phyloP scores from a whole-genome alignment of 768 basidiomycete genomes.

The Tricholoma matsutake region DNA sequence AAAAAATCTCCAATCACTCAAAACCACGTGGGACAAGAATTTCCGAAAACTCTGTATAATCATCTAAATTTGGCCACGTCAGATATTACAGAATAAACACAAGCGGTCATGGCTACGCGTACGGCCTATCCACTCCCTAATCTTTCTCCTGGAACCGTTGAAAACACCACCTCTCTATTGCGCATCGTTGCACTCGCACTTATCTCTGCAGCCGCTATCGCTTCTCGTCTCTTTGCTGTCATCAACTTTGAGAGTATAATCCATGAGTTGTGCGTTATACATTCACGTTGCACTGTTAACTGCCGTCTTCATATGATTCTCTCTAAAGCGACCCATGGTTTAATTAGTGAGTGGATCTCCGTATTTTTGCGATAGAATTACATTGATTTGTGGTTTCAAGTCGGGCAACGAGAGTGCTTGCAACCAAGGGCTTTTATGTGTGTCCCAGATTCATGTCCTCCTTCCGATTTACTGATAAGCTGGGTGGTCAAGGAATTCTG shows the following conservation, averaged over 20 bases:
- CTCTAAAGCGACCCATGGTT: slow-evolving; percentile 91
- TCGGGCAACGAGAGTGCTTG: slow-evolving; percentile 89
- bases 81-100: too few species aligned
- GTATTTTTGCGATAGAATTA: neutral
- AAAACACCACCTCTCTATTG: slow-evolving; percentile 87
- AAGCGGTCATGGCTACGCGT: slow-evolving; percentile 66
- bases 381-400: slow-evolving; percentile 37
- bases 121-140: slow-evolving; percentile 74
- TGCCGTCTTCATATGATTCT: slow-evolving; percentile 7
- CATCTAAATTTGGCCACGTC: too few species aligned
- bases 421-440: slow-evolving; percentile 94
- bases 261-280: slow-evolving; percentile 86
- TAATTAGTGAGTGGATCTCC: slow-evolving; percentile 88
- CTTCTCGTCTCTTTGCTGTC: slow-evolving; percentile 95
- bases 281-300: neutral
- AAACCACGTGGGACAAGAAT: too few species aligned
- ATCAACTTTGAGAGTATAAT: slow-evolving; percentile 99
- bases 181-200: slow-evolving; percentile 86
- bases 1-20: too few species aligned
- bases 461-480: neutral
- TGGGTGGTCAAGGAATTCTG: slow-evolving; percentile 79
- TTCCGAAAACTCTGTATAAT: too few species aligned
- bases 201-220: slow-evolving; percentile 92
- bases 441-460: slow-evolving; percentile 24
- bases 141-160: slow-evolving; percentile 66